phyloP scores from a whole-genome alignment of 2,329 filamentous ascomycete species.

The Dactylellina leptospora region DNA sequence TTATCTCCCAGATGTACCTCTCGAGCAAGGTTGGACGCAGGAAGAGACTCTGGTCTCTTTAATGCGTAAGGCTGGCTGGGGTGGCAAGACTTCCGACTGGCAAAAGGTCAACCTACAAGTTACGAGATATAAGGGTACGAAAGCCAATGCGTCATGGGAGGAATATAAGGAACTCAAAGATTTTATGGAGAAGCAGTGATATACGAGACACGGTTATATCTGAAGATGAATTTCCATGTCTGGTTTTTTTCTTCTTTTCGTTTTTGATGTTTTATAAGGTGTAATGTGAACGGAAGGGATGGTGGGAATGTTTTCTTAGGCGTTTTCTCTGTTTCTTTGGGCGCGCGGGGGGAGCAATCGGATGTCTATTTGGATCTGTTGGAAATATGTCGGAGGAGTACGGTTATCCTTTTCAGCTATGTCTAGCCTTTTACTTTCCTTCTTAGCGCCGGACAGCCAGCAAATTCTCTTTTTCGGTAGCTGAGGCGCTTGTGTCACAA shows the following conservation, averaged over 20 bases:
- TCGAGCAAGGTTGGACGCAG: conserved; percentile 93
- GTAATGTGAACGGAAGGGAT: neutral
- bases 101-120: conserved; percentile 79
- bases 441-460: neutral
- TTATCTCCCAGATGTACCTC: conserved; percentile 89
- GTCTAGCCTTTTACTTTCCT: neutral
- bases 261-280: neutral
- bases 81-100: conserved; percentile 74
- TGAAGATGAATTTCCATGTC: neutral
- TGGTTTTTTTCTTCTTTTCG: neutral
- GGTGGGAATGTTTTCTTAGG: neutral
- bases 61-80: conserved; percentile 95
- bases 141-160: conserved; percentile 73
- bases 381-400: conserved; percentile 3
- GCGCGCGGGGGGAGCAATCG: too few species aligned
- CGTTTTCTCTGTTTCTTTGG: neutral
- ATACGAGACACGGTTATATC: neutral
- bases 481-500: neutral
- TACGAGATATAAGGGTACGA: conserved; percentile 86
- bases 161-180: conserved; percentile 83
- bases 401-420: conserved; percentile 6
- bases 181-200: conserved; percentile 67
- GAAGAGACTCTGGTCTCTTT: conserved; percentile 89
- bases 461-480: too few species aligned
- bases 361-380: neutral